Base-by-base conservation (phyloP, 2,329 filamentous ascomycete genomes). In the Ophiostoma montium region DNA sequence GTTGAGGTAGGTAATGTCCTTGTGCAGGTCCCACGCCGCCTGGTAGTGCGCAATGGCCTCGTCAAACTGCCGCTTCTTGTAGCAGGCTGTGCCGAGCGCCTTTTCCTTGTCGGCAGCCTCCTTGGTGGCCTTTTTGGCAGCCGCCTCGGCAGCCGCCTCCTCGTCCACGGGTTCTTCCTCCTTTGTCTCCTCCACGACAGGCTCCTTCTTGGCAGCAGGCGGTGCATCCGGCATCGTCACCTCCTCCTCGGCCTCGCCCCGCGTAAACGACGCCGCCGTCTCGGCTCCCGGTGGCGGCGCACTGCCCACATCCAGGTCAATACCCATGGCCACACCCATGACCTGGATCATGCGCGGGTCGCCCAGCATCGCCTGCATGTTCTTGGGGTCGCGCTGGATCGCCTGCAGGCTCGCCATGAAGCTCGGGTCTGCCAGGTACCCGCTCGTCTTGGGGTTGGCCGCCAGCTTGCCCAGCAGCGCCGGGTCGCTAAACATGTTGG, bases 61-160 rank as follows among this genome's bases (percentile, higher is more conserved):
- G 60, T 96, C 92, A 57, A 98, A 95, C 63, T 95, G 82, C 58
- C 87, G 83, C 78, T 96, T 96, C 82, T 98, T 98, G 76, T 98
- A 98, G 65, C 83, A 82, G 58, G 92, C 87, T 13, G 90, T 98
- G 51, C 92, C 92, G 50, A 94, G 72, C 30, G 82, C 85, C 78
- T 98, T 98, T 69, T 95, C 85, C 64, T 88, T 86, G 59, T 98
- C 92, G 41, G 89, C 92, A 55, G 84, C 86, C 60, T 83, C 86
- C 72, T 96, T 94, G 36, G 87, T 86, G 72, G 92, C 86, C 69
- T 85, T 85, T 68, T 89, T 88, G 53, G 84, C 85, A 50, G 80
- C 64, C 1, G 82, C 76, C 65, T 96, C 72, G 35, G 21, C 30
- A 15, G 35, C 19, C 35, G 42, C 50, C n/a, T 49, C 47, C 3